Evolutionary conservation across 495 filamentous ascomycete species (phyloP).

Genomic region (Delitschia confertaspora): DNA sequence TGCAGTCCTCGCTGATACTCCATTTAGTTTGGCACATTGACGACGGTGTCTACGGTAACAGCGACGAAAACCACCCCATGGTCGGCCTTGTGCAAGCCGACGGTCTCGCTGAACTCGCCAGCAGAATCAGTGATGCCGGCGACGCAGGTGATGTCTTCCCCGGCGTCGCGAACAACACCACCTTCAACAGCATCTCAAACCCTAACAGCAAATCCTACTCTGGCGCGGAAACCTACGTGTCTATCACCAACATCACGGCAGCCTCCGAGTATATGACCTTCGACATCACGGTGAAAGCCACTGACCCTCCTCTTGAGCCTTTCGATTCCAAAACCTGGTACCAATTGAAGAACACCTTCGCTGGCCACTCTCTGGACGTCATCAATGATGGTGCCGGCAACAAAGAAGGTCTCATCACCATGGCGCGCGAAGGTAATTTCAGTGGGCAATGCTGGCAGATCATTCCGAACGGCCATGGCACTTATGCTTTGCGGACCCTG

Average conservation of each 20-base stretch:
- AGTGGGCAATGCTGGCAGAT: constrained; percentile 19
- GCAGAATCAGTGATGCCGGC: background rate
- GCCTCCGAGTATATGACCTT: constrained; percentile 12
- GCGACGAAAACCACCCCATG: constrained; percentile 17
- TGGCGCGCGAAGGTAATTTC: constrained; percentile 18
- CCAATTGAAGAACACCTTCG: constrained; percentile 15
- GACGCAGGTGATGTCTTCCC: constrained; percentile 18
- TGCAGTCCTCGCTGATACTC: too few relatives aligned
- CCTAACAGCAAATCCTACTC: constrained; percentile 16
- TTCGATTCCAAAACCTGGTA: constrained; percentile 15
- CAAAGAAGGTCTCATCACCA: constrained; percentile 4
- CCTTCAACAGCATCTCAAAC: constrained; percentile 11
- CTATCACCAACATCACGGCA: constrained; percentile 10
- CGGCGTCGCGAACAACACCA: constrained; percentile 7
- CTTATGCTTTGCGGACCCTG: constrained; percentile 9
- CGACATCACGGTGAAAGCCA: constrained; percentile 16
- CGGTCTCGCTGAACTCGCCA: constrained; percentile 7
- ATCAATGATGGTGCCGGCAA: constrained; percentile 11
- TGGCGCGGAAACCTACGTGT: constrained; percentile 14
- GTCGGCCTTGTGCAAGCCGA: constrained; percentile 17
- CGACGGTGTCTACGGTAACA: constrained; percentile 6
- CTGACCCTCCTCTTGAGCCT: constrained; percentile 4
- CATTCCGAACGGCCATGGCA: constrained; percentile 2
- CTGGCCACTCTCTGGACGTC: constrained; percentile 14
- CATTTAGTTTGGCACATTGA: constrained; percentile 22